Base-by-base conservation (phyloP, 106 monocot genomes). In the Cymbidium sinense region DNA sequence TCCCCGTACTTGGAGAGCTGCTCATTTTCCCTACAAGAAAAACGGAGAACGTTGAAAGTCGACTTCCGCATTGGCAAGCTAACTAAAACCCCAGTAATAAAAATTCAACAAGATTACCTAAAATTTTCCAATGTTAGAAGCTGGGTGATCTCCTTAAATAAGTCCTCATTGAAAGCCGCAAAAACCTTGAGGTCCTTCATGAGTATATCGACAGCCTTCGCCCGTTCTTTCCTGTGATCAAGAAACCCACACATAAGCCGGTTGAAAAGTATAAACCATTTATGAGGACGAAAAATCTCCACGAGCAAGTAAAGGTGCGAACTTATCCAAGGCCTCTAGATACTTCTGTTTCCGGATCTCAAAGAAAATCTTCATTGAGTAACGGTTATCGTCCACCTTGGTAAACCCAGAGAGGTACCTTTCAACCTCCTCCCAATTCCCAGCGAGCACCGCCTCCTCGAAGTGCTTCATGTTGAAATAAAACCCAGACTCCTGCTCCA, bases 401-500 rank as follows among this genome's bases (percentile, higher is more conserved):
- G 87, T 90, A 44, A 90, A 90, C 10, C 87, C 90, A 27, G 80
- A 84, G 10, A 90, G 73, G 39, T 87, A 90, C 69, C 73, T 83
- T 52, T 84, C 89, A 6, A 86, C 83, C 76, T 89, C 86, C 8
- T 89, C 86, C 89, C 89, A 86, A 19, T 86, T 81, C 43, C 86
- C 89, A 28, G 52, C 80, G 20, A 82, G 76, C 51, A 84, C 84
- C 31, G 65, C 50, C 44, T 84, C 84, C 82, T 89, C 89, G 28
- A 89, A 89, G 77, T 86, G 79, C 89, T 86, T 86, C 86, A 86
- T 84, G 50, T 86, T 84, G 77, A 89, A 89, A 83, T 79, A 89
- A 73, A 89, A 86, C 17, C 89, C 86, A 39, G 89, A 86, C 37
- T 86, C 89, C 54, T 86, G 84, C 84, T 89, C 89, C 86, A 89